phyloP scores from a whole-genome alignment of 257 asterid species.

The Ilex asprella region DNA sequence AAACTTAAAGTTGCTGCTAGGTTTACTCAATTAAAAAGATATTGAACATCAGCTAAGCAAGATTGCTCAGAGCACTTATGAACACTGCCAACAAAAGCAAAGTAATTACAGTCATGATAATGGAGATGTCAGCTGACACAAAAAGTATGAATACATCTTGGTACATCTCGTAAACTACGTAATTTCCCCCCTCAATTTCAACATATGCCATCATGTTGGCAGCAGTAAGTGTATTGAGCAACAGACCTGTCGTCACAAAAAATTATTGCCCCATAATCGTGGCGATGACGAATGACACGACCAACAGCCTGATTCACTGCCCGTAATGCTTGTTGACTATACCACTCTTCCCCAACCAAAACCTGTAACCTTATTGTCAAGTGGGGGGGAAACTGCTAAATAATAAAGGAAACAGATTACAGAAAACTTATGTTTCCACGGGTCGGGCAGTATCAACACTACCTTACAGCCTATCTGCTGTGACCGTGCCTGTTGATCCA shows the following conservation, averaged over 20 bases:
- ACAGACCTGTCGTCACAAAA: conserved; percentile 90
- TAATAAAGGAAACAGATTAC: not conserved
- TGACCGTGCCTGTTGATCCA: conserved; percentile 65
- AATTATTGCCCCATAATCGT: conserved; percentile 96
- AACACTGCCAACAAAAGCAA: too few relatives aligned
- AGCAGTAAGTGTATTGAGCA: conserved; percentile 7
- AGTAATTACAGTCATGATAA: too few relatives aligned
- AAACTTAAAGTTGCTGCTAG: too few relatives aligned
- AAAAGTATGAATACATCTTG: too few relatives aligned
- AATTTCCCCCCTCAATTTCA: conserved; percentile 1
- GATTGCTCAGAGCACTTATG: too few relatives aligned
- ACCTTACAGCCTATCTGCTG: conserved; percentile 54
- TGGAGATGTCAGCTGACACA: too few relatives aligned
- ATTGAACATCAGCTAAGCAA: too few relatives aligned
- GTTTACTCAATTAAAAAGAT: too few relatives aligned
- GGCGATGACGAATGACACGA: conserved; percentile 93
- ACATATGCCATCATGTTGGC: conserved; percentile 3
- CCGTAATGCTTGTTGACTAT: conserved; percentile 89
- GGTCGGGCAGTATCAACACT: conserved; percentile 9
- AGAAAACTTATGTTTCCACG: not conserved
- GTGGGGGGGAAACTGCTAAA: conserved; percentile 6
- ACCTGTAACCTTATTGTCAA: conserved; percentile 36
- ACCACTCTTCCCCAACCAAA: conserved; percentile 95
- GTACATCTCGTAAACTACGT: too few relatives aligned
- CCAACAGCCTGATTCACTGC: conserved; percentile 99